Conservation (phyloP, 2,329 filamentous ascomycete genomes). For the Fusarium denticulatum region DNA sequence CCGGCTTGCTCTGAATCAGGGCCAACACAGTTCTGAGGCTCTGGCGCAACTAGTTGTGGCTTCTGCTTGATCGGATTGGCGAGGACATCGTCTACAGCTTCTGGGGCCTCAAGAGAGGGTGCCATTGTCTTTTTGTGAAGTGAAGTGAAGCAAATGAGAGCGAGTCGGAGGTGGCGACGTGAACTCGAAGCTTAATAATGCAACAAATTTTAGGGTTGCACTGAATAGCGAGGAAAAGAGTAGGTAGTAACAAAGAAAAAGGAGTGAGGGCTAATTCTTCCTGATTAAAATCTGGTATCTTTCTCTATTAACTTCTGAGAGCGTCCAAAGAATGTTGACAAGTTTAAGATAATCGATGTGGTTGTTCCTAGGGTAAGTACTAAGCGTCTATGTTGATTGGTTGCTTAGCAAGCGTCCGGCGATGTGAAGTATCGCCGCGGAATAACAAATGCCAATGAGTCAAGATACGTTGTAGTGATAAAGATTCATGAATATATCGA, state of each 20-base stretch:
- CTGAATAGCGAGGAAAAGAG: neutral
- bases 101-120: conserved; percentile 80
- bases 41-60: conserved; percentile 89
- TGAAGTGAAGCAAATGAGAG: neutral
- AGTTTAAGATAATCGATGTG: neutral
- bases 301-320: neutral
- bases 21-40: conserved; percentile 96
- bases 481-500: neutral
- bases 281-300: neutral
- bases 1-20: conserved; percentile 80
- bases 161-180: conserved; percentile 31
- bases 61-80: conserved; percentile 79
- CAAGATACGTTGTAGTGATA: neutral
- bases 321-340: neutral
- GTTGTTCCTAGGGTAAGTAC: conserved; percentile 33
- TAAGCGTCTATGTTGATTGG: conserved; percentile 36
- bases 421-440: conserved; percentile 5
- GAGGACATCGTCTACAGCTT: conserved; percentile 74
- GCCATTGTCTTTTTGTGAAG: conserved; percentile 68
- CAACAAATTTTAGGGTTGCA: neutral
- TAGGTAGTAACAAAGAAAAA: neutral
- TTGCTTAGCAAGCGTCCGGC: conserved; percentile 25
- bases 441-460: neutral
- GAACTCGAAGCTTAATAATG: conserved; percentile 38
- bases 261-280: neutral